phyloP scores from a whole-genome alignment of 768 basidiomycete species.

The Rhodosporidiobolus sp. region DNA sequence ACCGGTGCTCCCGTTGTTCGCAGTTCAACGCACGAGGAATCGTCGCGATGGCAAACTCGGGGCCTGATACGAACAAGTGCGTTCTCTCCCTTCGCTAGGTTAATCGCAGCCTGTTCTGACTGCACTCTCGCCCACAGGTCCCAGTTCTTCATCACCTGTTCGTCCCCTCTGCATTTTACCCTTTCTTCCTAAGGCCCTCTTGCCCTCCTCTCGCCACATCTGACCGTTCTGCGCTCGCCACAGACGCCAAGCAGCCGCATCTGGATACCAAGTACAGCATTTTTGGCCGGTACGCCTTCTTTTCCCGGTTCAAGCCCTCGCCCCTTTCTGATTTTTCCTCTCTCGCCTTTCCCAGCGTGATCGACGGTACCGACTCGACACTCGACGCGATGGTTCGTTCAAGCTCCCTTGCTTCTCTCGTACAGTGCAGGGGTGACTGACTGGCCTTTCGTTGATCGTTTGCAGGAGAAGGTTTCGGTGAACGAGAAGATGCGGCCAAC shows the following conservation, averaged over 20 bases:
- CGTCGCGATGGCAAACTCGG: conserved; percentile 97
- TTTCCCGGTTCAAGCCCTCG: neutral
- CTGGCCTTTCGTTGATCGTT: neutral
- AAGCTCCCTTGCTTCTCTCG: too few relatives aligned
- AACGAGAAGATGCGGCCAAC: conserved; percentile 84
- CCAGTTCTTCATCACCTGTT: conserved; percentile 53
- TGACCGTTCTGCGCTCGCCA: conserved; percentile 39
- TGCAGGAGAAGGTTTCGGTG: conserved; percentile 61
- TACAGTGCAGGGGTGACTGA: neutral
- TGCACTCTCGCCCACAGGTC: conserved; percentile 43
- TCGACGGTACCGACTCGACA: conserved; percentile 91
- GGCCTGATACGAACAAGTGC: conserved; percentile 82
- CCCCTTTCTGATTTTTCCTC: neutral
- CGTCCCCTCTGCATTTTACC: neutral
- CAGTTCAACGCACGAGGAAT: conserved; percentile 94
- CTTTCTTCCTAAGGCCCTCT: neutral
- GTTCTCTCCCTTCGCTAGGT: neutral
- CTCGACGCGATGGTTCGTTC: conserved; percentile 77
- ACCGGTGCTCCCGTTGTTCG: too few relatives aligned
- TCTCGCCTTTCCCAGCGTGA: conserved; percentile 58
- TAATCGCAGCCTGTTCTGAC: neutral
- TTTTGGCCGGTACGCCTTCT: conserved; percentile 64
- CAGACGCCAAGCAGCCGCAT: conserved; percentile 88
- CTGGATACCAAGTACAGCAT: conserved; percentile 89
- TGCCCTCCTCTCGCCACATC: neutral